Evolutionary conservation across 73 alveolate genomes (phyloP).

Genomic region (Breviolum minutum): DNA sequence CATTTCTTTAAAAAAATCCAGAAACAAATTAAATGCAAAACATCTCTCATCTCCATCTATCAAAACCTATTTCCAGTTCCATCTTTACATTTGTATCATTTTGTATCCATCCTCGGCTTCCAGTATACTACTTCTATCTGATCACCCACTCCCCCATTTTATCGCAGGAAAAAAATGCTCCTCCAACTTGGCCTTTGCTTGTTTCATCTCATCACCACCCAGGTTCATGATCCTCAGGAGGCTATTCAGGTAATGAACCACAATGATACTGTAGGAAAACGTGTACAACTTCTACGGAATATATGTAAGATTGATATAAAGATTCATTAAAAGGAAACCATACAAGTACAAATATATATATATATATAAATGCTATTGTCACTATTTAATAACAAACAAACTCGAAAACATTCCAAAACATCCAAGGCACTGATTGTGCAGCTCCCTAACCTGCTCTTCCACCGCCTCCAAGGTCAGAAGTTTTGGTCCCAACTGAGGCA

Average conservation of each 20-base stretch:
- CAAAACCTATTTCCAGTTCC: too few species aligned
- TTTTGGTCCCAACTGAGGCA: background rate
- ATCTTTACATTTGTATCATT: too few species aligned
- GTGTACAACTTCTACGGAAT: too few species aligned
- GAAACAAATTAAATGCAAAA: too few species aligned
- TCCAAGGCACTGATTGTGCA: slow-evolving; percentile 59
- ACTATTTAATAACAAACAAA: background rate
- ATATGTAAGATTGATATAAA: too few species aligned
- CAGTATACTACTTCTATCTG: background rate
- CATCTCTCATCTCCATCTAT: too few species aligned
- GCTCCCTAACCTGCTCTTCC: slow-evolving; percentile 70
- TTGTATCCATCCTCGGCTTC: too few species aligned
- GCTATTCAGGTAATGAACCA: background rate
- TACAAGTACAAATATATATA: too few species aligned
- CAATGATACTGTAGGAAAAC: too few species aligned
- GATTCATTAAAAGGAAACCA: too few species aligned
- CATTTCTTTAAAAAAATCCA: too few species aligned
- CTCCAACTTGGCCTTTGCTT: slow-evolving; percentile 85
- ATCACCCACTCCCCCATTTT: background rate
- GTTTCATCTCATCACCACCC: slow-evolving; percentile 90
- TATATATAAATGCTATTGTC: too few species aligned
- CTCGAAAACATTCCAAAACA: background rate
- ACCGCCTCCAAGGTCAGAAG: slow-evolving; percentile 34
- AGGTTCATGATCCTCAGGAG: slow-evolving; percentile 75
- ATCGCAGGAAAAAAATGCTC: background rate